Evolutionary conservation across 176 grass and related monocot species (phyloP), one percentile per base, ranked within the genome.

Genomic region (Ananas comosus): DNA sequence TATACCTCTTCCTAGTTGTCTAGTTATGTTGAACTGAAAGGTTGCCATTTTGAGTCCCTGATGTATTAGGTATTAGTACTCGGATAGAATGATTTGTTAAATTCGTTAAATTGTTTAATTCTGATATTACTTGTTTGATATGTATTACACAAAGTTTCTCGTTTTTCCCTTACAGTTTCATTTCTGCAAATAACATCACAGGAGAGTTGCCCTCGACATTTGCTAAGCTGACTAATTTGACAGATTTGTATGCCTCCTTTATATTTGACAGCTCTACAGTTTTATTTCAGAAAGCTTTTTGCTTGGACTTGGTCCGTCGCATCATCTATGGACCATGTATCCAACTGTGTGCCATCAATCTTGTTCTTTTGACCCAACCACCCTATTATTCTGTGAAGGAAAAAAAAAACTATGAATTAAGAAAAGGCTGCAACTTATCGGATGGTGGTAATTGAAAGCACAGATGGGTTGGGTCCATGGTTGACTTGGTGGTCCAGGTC

Each of bases 111-210:
- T n/a, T n/a, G 7, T 79, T 65, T 50, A 72, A 61, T 11, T 78
- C 49, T 79, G 13, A 9, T 16, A 63, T 19, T 49, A 10, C 14
- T 16, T 2, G 13, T 11, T n/a, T 67, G 16, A 47, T 47, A 66
- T 53, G 18, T 2, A 12, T 50, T 76, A 4, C 67, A 9, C 74
- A 67, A 68, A 24, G 64, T 64, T 76, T 76, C 66, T 79, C 68
- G 28, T 75, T 86, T 71, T 83, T 75, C 66, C 76, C 69, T 80
- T 85, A 68, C 85, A 92, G 85, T 88, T 92, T 92, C 79, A 88
- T 92, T 82, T 88, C 89, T 80, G 85, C 85, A 63, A 92, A 92
- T 88, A 80, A 88, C 63, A 85, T 92, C 85, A 92, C 73, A 83
- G 89, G 89, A 75, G 89, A 92, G 76, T 83, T 88, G 82, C 82